These are phyloP conservation scores for Cutaneotrichosporon curvatum DNA, from an alignment of 1,284 basidiomycete species.

Conservation along the genomic window DNA sequence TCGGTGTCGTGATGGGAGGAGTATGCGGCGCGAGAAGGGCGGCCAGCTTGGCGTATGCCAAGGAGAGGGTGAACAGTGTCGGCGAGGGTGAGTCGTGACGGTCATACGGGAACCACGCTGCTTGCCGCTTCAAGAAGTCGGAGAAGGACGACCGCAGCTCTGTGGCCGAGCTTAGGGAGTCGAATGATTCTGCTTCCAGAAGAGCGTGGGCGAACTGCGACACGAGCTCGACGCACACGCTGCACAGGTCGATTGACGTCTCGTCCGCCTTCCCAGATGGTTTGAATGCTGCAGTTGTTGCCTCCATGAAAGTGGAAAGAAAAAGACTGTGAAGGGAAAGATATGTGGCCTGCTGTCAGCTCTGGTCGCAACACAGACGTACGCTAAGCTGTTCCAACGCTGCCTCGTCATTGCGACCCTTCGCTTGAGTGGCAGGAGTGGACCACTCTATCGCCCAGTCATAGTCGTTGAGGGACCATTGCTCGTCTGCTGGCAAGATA, in stretches of 20 bases:
- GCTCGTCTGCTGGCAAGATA: conserved; percentile 7
- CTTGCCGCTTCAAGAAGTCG: conserved; percentile 50
- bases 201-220: conserved; percentile 61
- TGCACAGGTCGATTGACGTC: conserved; percentile 57
- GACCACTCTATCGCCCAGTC: conserved; percentile 11
- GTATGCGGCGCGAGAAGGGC: conserved; percentile 28
- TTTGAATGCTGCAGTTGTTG: conserved; percentile 70
- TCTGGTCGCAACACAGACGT: neutral
- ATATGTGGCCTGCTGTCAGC: conserved; percentile 26
- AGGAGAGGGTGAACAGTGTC: conserved; percentile 51
- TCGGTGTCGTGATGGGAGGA: conserved; percentile 11
- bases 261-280: conserved; percentile 44
- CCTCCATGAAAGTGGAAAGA: conserved; percentile 74
- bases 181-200: conserved; percentile 15
- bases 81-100: neutral
- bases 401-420: conserved; percentile 3
- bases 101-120: conserved; percentile 72
- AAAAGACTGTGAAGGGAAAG: conserved; percentile 65
- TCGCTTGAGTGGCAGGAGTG: neutral
- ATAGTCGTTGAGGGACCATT: conserved; percentile 7
- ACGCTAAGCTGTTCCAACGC: conserved; percentile 24
- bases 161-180: conserved; percentile 2
- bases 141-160: conserved; percentile 22
- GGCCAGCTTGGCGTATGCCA: conserved; percentile 49
- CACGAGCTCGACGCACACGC: conserved; percentile 58